Evolutionary conservation across 306 rosid species (phyloP).

Genomic region (Medicago truncatula): MtrunA17r5.0-ANR NC_053042.1:4998501-4999000

Average conservation of each 20-base stretch:
- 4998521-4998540: background rate
- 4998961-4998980: slow-evolving; percentile 23
- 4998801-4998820: slow-evolving; percentile 65
- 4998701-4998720: slow-evolving; percentile 25
- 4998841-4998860: slow-evolving; percentile 94
- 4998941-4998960: slow-evolving; percentile 32
- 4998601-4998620: no score
- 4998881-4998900: slow-evolving; percentile 93
- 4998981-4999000: slow-evolving; percentile 28
- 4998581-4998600: no score
- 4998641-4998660: slow-evolving; percentile 8
- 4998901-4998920: slow-evolving; percentile 68
- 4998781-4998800: slow-evolving; percentile 32
- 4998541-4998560: slow-evolving; percentile 14
- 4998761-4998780: slow-evolving; percentile 27
- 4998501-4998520: slow-evolving; percentile 28
- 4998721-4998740: slow-evolving; percentile 18
- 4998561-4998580: no score
- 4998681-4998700: slow-evolving; percentile 22
- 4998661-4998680: slow-evolving; percentile 4
- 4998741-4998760: slow-evolving; percentile 11
- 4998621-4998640: no score
- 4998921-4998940: slow-evolving; percentile 55
- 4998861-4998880: slow-evolving; percentile 97
- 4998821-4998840: slow-evolving; percentile 86